These are phyloP conservation scores for Kazachstania psychrophila DNA, from an alignment of 805 yeast species.

Conservation along the genomic window DNA sequence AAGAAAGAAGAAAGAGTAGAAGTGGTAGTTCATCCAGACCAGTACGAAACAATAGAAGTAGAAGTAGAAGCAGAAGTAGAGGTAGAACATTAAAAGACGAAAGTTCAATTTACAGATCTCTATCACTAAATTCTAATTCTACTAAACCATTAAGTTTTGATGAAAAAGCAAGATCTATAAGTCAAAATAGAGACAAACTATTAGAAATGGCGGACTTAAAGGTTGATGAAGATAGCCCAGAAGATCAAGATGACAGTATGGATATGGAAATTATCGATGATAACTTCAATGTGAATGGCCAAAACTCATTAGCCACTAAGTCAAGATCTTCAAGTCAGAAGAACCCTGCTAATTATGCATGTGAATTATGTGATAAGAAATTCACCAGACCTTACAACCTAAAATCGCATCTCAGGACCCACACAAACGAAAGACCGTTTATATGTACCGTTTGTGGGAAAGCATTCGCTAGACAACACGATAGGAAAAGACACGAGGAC, in stretches of 20 bases:
- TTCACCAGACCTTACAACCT: conserved; percentile 91
- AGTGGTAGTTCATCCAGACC: conserved; percentile 11
- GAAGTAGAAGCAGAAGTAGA: conserved; percentile 8
- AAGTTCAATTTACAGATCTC: conserved; percentile 5
- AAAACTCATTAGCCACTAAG: background rate
- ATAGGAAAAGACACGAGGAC: conserved; percentile 65
- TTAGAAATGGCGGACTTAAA: conserved; percentile 24
- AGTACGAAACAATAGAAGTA: conserved; percentile 6
- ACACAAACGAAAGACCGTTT: conserved; percentile 75
- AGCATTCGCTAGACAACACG: conserved; percentile 75
- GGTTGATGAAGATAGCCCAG: conserved; percentile 6
- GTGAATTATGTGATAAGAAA: conserved; percentile 74
- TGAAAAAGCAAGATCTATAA: conserved; percentile 25
- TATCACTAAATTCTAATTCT: conserved; percentile 5
- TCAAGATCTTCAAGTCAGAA: conserved; percentile 8
- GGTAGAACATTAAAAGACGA: conserved; percentile 4
- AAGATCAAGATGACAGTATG: conserved; percentile 8
- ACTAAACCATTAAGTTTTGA: conserved; percentile 15
- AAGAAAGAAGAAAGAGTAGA: conserved; percentile 13
- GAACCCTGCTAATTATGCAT: conserved; percentile 37
- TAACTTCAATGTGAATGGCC: background rate
- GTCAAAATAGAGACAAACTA: conserved; percentile 25
- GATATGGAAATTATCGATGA: background rate
- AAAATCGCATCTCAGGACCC: conserved; percentile 86
- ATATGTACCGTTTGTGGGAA: conserved; percentile 67